Conservation (phyloP, 2,329 filamentous ascomycete species). For the Westerdykella sp. region DNA sequence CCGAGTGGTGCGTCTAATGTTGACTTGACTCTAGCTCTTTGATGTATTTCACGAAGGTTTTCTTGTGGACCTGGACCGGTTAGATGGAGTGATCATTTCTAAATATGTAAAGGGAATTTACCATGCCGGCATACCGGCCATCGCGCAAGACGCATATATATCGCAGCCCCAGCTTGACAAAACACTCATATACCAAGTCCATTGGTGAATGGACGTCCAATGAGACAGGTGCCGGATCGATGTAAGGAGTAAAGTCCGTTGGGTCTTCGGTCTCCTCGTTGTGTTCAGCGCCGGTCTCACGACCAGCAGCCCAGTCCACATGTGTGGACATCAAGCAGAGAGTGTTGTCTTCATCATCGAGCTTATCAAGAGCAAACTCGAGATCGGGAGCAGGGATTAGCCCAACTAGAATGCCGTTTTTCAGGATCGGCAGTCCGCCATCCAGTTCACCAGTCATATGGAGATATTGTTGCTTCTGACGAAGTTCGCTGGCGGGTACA, state of each 20-base stretch:
- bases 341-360: constrained; percentile 65
- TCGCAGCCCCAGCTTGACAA: constrained; percentile 84
- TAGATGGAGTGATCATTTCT: neutral
- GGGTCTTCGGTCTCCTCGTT: constrained; percentile 55
- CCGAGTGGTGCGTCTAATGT: constrained; percentile 12
- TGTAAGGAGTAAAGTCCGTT: constrained; percentile 82
- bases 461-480: constrained; percentile 72
- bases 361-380: constrained; percentile 81
- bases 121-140: constrained; percentile 81
- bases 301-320: constrained; percentile 40
- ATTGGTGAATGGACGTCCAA: constrained; percentile 85
- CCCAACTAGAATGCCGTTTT: constrained; percentile 73
- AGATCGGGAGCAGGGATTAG: constrained; percentile 91
- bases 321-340: constrained; percentile 76
- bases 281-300: constrained; percentile 50
- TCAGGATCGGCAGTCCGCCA: constrained; percentile 80
- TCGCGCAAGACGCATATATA: constrained; percentile 86
- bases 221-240: constrained; percentile 84
- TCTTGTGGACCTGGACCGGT: constrained; percentile 69
- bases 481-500: constrained; percentile 68
- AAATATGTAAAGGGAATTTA: constrained; percentile 43
- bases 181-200: constrained; percentile 94
- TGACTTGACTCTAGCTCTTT: constrained; percentile 65
- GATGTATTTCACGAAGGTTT: constrained; percentile 91
- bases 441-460: constrained; percentile 86